These are phyloP conservation scores for Saturnispora kantuleensis DNA, from an alignment of 805 yeast genomes.

Conservation along the genomic window DNA sequence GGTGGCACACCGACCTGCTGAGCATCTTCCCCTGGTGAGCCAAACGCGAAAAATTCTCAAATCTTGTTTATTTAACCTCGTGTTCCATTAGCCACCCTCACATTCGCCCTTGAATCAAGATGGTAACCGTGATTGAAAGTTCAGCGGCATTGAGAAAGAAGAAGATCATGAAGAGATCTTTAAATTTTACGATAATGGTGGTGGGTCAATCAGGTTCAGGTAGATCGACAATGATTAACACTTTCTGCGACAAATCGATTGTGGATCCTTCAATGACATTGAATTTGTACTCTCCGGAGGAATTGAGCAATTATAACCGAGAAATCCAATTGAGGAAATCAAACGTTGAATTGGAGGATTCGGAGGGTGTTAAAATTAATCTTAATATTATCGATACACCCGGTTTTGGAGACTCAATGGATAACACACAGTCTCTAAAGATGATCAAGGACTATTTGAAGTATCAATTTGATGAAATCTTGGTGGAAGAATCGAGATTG, in stretches of 20 bases:
- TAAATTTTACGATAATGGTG: slow-evolving; percentile 78
- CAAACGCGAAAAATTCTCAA: too few relatives aligned
- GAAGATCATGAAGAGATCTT: slow-evolving; percentile 72
- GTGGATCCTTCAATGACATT: slow-evolving; percentile 59
- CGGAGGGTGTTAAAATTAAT: slow-evolving; percentile 75
- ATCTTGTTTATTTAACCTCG: too few relatives aligned
- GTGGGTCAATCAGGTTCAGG: slow-evolving; percentile 85
- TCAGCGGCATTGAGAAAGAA: slow-evolving; percentile 56
- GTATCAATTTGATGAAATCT: slow-evolving; percentile 75
- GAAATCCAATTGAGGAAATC: slow-evolving; percentile 65
- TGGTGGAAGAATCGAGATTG: slow-evolving; percentile 71
- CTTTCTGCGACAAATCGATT: slow-evolving; percentile 81
- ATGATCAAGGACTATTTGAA: slow-evolving; percentile 68
- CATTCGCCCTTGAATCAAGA: slow-evolving; percentile 11
- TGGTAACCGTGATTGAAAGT: slow-evolving; percentile 40
- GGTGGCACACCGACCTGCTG: too few relatives aligned
- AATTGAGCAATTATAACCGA: slow-evolving; percentile 37
- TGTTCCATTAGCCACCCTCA: too few relatives aligned
- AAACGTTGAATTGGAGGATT: slow-evolving; percentile 75
- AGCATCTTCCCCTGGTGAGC: too few relatives aligned
- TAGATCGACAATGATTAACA: slow-evolving; percentile 85
- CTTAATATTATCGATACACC: slow-evolving; percentile 74
- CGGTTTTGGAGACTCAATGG: slow-evolving; percentile 68
- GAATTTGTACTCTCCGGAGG: slow-evolving; percentile 30
- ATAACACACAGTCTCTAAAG: slow-evolving; percentile 58